Evolutionary conservation across 2,329 filamentous ascomycete genomes (phyloP), one percentile per base, ranked within the genome.

Genomic region (Cadophora luteo-olivacea): DNA sequence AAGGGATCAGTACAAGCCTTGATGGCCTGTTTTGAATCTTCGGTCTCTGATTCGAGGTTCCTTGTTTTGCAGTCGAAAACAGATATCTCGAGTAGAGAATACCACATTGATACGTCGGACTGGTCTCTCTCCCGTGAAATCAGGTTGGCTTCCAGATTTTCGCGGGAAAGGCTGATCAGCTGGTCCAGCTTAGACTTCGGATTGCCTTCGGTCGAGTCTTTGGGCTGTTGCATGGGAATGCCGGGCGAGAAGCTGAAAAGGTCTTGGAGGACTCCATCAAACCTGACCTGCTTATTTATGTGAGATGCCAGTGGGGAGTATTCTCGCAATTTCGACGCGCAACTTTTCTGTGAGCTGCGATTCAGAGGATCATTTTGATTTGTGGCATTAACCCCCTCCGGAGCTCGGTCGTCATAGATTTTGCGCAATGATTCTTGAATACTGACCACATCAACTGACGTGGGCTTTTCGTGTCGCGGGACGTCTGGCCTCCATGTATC

Each of bases 61-160:
- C 16, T 29, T 4, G 24, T 32, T 6, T n/a, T 32, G 16, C 25
- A 6, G 52, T 2, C 16, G 4, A 29, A 54, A 29, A 29, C 24
- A 16, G 24, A 29, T 14, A 57, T 22, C 32, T 57, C 54, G 8
- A 57, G 29, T 7, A 58, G 33, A 4, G 33, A 58, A 38, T 58
- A 58, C 55, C 55, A 58, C 4, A 58, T 24, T 38, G 55, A 58
- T n/a, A 32, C 12, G 49, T 55, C 51, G 4, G 36, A 54, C 19
- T 22, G 7, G 4, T 41, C 41, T 38, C 32, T 24, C 24, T 38
- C 48, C 19, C 48, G 16, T 14, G 12, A 16, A 16, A 6, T 22
- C 4, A 19, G 41, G 16, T 16, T 38, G 8, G n/a, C 9, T 24
- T 24, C 16, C 32, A 58, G 9, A 16, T 24, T 22, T 38, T 41